These are phyloP conservation scores for Secale cereale DNA, from an alignment of 176 grass and related monocot species.

Conservation along the genomic window DNA sequence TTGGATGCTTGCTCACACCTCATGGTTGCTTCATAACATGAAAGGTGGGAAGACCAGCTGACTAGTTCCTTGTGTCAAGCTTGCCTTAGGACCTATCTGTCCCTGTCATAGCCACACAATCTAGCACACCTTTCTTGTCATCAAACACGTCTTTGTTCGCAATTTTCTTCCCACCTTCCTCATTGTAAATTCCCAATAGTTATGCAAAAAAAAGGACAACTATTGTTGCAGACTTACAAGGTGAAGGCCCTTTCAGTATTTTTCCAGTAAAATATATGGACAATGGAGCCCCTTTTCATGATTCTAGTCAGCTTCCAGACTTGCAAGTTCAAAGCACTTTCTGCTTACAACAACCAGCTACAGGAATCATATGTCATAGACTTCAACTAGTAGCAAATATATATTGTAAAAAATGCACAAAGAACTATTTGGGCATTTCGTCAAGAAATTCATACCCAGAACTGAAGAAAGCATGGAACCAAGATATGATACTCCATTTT, in stretches of 20 bases:
- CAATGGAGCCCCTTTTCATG: neutral
- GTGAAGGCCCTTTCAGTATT: too few species aligned
- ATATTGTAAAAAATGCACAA: too few species aligned
- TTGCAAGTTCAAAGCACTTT: neutral
- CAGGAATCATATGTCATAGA: neutral
- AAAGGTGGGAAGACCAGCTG: neutral
- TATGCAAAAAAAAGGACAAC: too few species aligned
- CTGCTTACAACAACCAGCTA: neutral
- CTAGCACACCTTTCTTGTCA: neutral
- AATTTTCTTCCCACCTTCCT: neutral
- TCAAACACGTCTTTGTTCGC: too few species aligned
- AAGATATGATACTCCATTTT: too few species aligned
- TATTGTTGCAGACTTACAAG: too few species aligned
- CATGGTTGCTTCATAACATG: neutral
- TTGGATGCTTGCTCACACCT: neutral
- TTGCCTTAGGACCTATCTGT: neutral
- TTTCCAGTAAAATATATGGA: too few species aligned
- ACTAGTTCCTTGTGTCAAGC: too few species aligned
- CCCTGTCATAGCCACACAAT: neutral
- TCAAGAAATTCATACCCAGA: neutral
- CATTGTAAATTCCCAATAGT: too few species aligned
- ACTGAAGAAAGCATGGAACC: too few species aligned
- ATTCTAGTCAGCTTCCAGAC: neutral
- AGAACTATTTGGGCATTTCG: neutral
- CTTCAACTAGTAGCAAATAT: too few species aligned